These are phyloP conservation scores for Mychonastes homosphaera DNA, from an alignment of 139 green algal species.

Conservation along the genomic window DNA sequence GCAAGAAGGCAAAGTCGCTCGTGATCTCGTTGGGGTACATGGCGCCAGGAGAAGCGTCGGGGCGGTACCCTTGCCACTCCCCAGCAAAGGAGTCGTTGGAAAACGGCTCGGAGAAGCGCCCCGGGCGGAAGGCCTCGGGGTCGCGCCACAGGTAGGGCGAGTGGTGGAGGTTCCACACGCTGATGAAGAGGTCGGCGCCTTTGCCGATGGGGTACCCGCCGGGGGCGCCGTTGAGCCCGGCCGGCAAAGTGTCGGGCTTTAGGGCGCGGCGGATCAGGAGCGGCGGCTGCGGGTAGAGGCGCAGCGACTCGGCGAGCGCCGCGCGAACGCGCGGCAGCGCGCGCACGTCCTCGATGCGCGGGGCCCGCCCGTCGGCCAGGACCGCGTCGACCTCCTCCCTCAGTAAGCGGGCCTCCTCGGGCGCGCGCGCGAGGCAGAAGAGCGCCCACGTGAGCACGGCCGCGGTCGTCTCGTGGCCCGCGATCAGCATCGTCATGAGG, in stretches of 20 bases:
- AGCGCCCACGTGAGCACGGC: slow-evolving; percentile 82
- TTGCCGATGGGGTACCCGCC: slow-evolving; percentile 78
- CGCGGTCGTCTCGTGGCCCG: slow-evolving; percentile 89
- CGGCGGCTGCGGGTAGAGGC: slow-evolving; percentile 92
- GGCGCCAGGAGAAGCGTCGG: slow-evolving; percentile 38
- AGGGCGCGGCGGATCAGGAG: slow-evolving; percentile 89
- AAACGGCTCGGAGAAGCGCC: slow-evolving; percentile 67
- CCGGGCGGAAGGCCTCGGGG: slow-evolving; percentile 80
- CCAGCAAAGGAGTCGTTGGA: slow-evolving; percentile 35
- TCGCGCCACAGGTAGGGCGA: slow-evolving; percentile 91
- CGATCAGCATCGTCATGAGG: slow-evolving; percentile 87
- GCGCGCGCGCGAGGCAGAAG: slow-evolving; percentile 57
- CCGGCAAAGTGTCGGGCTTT: slow-evolving; percentile 64
- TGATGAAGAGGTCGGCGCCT: slow-evolving; percentile 96
- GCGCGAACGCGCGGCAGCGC: slow-evolving; percentile 51
- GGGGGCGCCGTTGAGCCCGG: slow-evolving; percentile 33
- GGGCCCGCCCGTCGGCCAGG: slow-evolving; percentile 45
- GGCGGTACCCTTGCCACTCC: slow-evolving; percentile 56
- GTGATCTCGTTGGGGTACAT: slow-evolving; percentile 93
- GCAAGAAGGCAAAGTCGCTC: slow-evolving; percentile 95
- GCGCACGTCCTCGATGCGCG: slow-evolving; percentile 59
- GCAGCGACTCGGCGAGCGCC: slow-evolving; percentile 73
- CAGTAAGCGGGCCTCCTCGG: slow-evolving; percentile 45
- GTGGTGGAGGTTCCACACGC: slow-evolving; percentile 94
- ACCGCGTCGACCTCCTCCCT: slow-evolving; percentile 69